Evolutionary conservation across 306 rosid genomes (phyloP), one percentile per base, ranked within the genome.

Genomic region (Hippophae gyantsensis): DNA sequence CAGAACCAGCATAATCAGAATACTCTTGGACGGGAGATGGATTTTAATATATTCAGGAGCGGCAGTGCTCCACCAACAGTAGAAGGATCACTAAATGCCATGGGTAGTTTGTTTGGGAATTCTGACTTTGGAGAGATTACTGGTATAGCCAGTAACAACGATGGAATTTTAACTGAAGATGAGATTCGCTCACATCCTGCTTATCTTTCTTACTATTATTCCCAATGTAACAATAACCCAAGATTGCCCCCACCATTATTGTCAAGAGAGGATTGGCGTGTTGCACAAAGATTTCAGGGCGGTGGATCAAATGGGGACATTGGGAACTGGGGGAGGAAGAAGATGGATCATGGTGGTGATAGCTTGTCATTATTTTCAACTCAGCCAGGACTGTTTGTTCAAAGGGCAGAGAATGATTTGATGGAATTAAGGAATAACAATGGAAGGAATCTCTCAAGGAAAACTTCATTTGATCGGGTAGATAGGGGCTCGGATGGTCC

Each of bases 61-160:
- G 99, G 99, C 65, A 92, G 99, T 77, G 99, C 99, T 32, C 96
- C 99, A 3, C 99, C 99, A 7, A 88, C 99, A 9, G 95, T 92
- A 6, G 96, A 87, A 72, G 99, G 99, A 13, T 87, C 96, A 0
- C 55, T 88, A 43, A 85, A 71, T 63, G 99, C 99, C 58, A 84
- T 78, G 58, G 93, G 86, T 54, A 79, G 85, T 70, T 81, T 88
- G 45, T 60, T 64, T 49, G 68, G 85, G 69, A 76, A 79, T 63
- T 66, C 87, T 58, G 83, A 79, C 71, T 67, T 68, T 6, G 76
- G 78, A 18, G 74, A 64, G 57, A 48, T 62, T 55, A 70, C 69
- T 70, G 54, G 57, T 73, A 63, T 79, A 61, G 65, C 73, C 48
- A 49, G 62, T 63, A 66, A 57, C 70, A 78, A 72, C 62, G 71